Conservation (phyloP, 2,329 filamentous ascomycete genomes). For the Fusarium transvaalense region DNA sequence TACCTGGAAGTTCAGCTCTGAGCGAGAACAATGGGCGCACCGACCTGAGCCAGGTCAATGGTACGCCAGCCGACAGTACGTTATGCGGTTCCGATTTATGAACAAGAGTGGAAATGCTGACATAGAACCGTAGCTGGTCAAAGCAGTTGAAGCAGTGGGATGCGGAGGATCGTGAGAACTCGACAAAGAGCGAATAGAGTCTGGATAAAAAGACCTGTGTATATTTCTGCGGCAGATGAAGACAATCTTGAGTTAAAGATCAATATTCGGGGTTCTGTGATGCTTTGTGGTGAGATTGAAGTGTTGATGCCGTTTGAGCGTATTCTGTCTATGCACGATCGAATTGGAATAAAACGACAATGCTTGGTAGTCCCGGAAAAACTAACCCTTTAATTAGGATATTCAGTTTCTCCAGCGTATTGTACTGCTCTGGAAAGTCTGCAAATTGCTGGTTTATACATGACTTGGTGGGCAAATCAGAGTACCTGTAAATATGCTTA, state of each 20-base stretch:
- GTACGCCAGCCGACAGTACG: constrained; percentile 87
- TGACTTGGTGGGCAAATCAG: constrained; percentile 27
- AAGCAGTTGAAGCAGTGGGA: constrained; percentile 61
- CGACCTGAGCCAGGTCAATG: constrained; percentile 83
- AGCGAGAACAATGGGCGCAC: constrained; percentile 77
- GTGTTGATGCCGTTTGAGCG: background rate
- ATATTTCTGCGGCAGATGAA: constrained; percentile 43
- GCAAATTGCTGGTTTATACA: background rate
- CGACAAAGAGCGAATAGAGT: constrained; percentile 46
- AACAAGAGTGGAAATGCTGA: constrained; percentile 35
- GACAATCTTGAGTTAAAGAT: constrained; percentile 26
- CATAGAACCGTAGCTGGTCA: constrained; percentile 56
- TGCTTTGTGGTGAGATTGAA: background rate
- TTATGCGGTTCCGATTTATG: constrained; percentile 40
- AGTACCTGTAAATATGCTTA: constrained; percentile 34
- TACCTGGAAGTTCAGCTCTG: constrained; percentile 79
- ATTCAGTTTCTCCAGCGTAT: no score
- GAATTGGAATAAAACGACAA: background rate
- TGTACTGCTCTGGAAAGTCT: background rate
- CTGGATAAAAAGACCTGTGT: constrained; percentile 37
- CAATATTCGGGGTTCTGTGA: background rate
- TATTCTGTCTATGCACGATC: background rate
- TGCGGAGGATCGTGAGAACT: constrained; percentile 56
- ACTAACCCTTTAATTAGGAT: no score
- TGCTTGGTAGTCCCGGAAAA: no score